These are phyloP conservation scores for Escovopsis sp. DNA, from an alignment of 2,329 filamentous ascomycete species.

Conservation along the genomic window DNA sequence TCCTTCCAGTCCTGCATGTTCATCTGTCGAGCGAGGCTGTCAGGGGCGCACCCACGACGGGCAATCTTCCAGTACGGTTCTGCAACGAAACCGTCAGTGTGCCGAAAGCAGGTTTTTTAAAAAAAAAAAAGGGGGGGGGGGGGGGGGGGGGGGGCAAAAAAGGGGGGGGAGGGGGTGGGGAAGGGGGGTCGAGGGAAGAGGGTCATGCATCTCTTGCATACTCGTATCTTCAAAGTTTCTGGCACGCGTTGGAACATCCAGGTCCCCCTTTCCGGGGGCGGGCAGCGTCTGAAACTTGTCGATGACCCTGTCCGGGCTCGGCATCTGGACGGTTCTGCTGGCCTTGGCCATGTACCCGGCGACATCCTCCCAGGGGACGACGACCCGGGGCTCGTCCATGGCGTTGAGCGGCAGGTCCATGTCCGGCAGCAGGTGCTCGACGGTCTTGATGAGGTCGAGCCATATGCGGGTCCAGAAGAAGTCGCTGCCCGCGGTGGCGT, in stretches of 20 bases:
- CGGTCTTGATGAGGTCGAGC: slow-evolving; percentile 35
- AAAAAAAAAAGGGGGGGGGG: background rate
- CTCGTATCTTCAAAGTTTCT: slow-evolving; percentile 38
- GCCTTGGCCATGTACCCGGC: slow-evolving; percentile 38
- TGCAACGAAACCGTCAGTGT: slow-evolving; percentile 10
- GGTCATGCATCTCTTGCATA: slow-evolving; percentile 15
- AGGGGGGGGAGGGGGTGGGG: too few relatives aligned
- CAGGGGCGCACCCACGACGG: slow-evolving; percentile 45
- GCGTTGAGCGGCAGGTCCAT: slow-evolving; percentile 54
- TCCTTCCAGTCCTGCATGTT: slow-evolving; percentile 29
- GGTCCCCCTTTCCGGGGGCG: slow-evolving; percentile 20
- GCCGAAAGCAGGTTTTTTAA: too few relatives aligned
- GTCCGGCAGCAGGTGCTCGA: slow-evolving; percentile 45
- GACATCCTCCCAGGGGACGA: slow-evolving; percentile 50
- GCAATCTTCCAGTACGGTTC: slow-evolving; percentile 43
- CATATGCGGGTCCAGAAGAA: slow-evolving; percentile 46
- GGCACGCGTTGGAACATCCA: slow-evolving; percentile 18
- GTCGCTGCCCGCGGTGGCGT: slow-evolving; percentile 34
- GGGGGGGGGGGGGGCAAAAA: background rate
- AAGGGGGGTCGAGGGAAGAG: background rate
- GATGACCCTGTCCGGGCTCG: slow-evolving; percentile 28
- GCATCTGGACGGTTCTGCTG: slow-evolving; percentile 29
- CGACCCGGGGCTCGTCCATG: slow-evolving; percentile 51
- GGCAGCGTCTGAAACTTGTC: slow-evolving; percentile 29
- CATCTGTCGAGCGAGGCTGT: slow-evolving; percentile 42